Conservation (phyloP, 331 rosid species). For the Spiraea crenata region DNA sequence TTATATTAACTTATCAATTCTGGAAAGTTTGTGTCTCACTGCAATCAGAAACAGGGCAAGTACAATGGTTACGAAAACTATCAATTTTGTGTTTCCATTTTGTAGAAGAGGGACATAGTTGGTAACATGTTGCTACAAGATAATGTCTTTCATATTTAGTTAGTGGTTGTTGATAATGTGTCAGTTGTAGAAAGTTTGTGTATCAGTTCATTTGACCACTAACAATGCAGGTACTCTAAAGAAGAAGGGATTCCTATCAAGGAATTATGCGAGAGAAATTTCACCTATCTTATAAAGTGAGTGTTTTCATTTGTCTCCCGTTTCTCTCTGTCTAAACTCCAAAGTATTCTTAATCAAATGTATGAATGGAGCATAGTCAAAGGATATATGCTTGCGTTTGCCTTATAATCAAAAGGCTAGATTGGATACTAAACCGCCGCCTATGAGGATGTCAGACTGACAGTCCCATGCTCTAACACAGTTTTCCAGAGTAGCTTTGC, state of each 20-base stretch:
- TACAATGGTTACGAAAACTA: too few species aligned
- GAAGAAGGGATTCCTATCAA: conserved; percentile 67
- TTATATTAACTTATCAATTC: too few species aligned
- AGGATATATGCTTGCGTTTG: too few species aligned
- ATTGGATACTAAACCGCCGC: too few species aligned
- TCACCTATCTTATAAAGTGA: conserved; percentile 79
- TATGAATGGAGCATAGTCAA: too few species aligned
- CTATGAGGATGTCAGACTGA: too few species aligned
- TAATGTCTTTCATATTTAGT: not conserved
- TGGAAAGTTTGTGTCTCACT: too few species aligned
- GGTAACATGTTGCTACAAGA: not conserved
- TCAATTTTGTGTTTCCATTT: not conserved
- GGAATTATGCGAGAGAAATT: conserved; percentile 58
- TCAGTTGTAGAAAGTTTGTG: not conserved
- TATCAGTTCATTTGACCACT: conserved; percentile 2
- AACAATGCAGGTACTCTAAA: conserved; percentile 75
- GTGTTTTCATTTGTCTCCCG: conserved; percentile 32
- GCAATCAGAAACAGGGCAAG: too few species aligned
- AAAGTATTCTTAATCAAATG: not conserved
- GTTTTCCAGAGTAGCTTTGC: not conserved
- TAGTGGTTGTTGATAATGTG: not conserved
- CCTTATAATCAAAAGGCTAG: too few species aligned
- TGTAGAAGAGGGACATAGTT: not conserved
- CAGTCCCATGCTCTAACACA: not conserved
- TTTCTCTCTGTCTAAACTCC: not conserved